Base-by-base conservation (phyloP, 2,329 filamentous ascomycete genomes). In the Fusarium sp. region DNA sequence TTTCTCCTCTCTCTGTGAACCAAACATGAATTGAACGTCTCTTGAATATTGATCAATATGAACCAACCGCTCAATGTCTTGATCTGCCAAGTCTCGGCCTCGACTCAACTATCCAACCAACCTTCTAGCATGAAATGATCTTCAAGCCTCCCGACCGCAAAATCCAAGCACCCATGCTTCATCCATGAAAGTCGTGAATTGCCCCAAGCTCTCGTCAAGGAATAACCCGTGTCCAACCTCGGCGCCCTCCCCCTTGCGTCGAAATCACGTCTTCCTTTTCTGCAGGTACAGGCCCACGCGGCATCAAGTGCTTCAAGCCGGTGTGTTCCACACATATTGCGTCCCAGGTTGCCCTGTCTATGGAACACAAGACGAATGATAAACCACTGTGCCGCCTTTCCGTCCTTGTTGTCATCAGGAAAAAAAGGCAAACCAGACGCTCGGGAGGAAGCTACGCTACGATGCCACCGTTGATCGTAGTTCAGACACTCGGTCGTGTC, bases 261-360 rank as follows among this genome's bases (percentile, higher is more conserved):
- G 25, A 57, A 35, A 62, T 48, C 39, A 32, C 27, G 39, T 34
- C 59, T 41, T 60, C 41, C 59, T 25, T 34, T 37, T 57, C 52
- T 74, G 61, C 66, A 60, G 52, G 56, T 27, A 54, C 52, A 32
- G 52, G 35, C 63, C 41, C 66, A 59, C 58, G 70, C 69, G 39
- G 64, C 70, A 64, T 72, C 70, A 50, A 71, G 48, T 66, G 71
- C 71, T 67, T 68, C 71, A 73, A 60, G 45, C 54, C 71, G 65
- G 68, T 63, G 41, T 64, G 62, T 70, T 73, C 74, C 68, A 74
- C 63, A 75, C 76, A 74, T 57, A 69, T 72, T 50, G 71, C 43
- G 74, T 73, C 66, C 72, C 74, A 78, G 72, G 73, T 41, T 39
- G 39, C 66, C 74, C 74, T 60, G 39, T 57, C 60, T 54, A 68